A percentile compares a stretch with the other conserved stretches of the same genome.
These are phyloP conservation scores for Tylopilus balloui DNA, from an alignment of 768 basidiomycete genomes.

Conservation along the genomic window DNA sequence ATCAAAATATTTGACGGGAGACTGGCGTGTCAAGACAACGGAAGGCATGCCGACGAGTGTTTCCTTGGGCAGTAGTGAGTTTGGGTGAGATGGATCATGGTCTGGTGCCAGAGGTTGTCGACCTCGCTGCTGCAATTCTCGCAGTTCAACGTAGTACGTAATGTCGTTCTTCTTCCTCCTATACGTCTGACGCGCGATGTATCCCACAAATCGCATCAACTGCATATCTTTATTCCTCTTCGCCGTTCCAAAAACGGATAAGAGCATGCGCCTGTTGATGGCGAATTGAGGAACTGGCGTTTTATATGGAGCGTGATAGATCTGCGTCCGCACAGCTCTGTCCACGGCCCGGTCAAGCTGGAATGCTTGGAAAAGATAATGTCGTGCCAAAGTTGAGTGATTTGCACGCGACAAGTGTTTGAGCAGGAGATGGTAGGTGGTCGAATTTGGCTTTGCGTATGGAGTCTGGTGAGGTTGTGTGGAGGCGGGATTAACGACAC, in stretches of 20 bases:
- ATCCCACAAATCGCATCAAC: slow-evolving; percentile 56
- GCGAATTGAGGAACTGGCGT: slow-evolving; percentile 49
- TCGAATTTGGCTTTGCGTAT: slow-evolving; percentile 58
- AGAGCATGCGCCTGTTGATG: slow-evolving; percentile 51
- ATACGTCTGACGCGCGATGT: slow-evolving; percentile 43
- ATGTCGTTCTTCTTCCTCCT: slow-evolving; percentile 48
- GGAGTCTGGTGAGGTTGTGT: slow-evolving; percentile 35
- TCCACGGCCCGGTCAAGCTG: slow-evolving; percentile 37
- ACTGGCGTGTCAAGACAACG: slow-evolving; percentile 28
- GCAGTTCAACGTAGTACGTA: slow-evolving; percentile 36
- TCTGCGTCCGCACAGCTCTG: slow-evolving; percentile 32
- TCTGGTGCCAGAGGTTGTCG: slow-evolving; percentile 20
- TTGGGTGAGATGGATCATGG: slow-evolving; percentile 17
- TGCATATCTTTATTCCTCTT: slow-evolving; percentile 57
- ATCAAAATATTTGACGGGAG: slow-evolving; percentile 38
- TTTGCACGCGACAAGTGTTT: slow-evolving; percentile 48
- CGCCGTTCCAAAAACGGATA: slow-evolving; percentile 53
- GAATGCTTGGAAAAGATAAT: slow-evolving; percentile 59
- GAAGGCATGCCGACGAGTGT: slow-evolving; percentile 1
- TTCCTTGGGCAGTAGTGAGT: not conserved
- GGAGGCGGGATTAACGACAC: slow-evolving; percentile 35
- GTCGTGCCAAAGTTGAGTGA: slow-evolving; percentile 54
- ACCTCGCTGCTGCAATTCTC: slow-evolving; percentile 23
- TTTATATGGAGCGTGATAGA: slow-evolving; percentile 28
- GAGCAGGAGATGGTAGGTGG: slow-evolving; percentile 59